Conservation (phyloP, 2,329 filamentous ascomycete genomes). For the Diplodia intermedia region DNA sequence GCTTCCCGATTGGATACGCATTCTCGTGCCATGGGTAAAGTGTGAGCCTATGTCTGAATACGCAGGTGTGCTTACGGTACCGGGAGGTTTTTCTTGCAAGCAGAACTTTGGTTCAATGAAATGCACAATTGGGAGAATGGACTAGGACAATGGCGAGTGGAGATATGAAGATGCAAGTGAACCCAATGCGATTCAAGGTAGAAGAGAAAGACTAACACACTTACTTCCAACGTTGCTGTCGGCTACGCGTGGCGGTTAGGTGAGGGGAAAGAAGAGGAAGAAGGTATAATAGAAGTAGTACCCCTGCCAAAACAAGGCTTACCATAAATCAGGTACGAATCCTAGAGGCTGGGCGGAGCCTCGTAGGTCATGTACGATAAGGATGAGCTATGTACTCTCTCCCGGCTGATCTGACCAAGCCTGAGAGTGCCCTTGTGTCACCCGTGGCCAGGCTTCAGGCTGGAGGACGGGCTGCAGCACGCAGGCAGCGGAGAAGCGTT, state of each 20-base stretch:
- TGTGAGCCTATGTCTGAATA: not conserved
- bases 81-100: not conserved
- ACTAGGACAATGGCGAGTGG: too few species aligned
- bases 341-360: not conserved
- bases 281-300: not conserved
- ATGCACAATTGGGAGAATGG: not conserved
- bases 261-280: not conserved
- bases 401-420: not conserved
- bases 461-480: not conserved
- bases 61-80: not conserved
- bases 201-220: not conserved
- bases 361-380: not conserved
- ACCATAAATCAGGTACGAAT: not conserved
- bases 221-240: not conserved
- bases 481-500: not conserved
- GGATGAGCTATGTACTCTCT: not conserved
- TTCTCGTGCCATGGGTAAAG: not conserved
- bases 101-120: too few species aligned
- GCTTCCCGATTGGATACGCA: not conserved
- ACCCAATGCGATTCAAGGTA: not conserved
- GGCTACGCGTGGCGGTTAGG: not conserved
- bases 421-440: not conserved
- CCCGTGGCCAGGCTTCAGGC: slow-evolving; percentile 38
- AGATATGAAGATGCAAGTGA: not conserved
- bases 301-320: not conserved